Conservation (phyloP, 2,329 filamentous ascomycete genomes). For the Leptosphaerulina australis region DNA sequence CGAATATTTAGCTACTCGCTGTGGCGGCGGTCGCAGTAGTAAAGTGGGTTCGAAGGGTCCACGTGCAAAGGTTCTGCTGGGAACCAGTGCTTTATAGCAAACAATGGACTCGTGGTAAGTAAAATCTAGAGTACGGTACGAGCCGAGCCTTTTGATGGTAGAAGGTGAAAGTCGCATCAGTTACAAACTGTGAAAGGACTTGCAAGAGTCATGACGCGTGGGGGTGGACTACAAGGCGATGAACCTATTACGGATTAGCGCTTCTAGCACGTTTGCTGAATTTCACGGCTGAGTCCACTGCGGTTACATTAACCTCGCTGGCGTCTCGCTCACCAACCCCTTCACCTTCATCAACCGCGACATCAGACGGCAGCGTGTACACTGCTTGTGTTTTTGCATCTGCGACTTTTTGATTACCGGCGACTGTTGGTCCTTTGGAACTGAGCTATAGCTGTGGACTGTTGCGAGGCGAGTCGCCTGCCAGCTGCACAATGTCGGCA, state of each 20-base stretch:
- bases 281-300: slow-evolving; percentile 7
- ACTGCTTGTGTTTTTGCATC: slow-evolving; percentile 37
- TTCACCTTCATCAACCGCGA: slow-evolving; percentile 30
- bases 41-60: not conserved
- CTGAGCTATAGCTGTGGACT: slow-evolving; percentile 25
- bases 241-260: slow-evolving; percentile 24
- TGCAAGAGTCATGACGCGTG: slow-evolving; percentile 18
- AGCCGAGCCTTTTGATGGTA: not conserved
- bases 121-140: not conserved
- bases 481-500: slow-evolving; percentile 41
- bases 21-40: slow-evolving; percentile 1
- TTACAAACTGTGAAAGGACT: slow-evolving; percentile 1
- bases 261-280: slow-evolving; percentile 15
- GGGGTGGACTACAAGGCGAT: slow-evolving; percentile 17
- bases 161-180: slow-evolving; percentile 6
- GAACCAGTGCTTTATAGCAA: not conserved
- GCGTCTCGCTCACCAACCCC: slow-evolving; percentile 29
- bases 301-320: slow-evolving; percentile 17
- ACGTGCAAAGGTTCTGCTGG: not conserved
- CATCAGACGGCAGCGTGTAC: slow-evolving; percentile 30
- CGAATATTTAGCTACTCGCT: not conserved
- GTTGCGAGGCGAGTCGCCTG: slow-evolving; percentile 29
- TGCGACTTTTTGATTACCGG: slow-evolving; percentile 24
- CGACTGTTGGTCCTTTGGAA: slow-evolving; percentile 26
- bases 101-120: not conserved